Conservation (phyloP, 805 yeast species). For the Geotrichum ghanense region DNA sequence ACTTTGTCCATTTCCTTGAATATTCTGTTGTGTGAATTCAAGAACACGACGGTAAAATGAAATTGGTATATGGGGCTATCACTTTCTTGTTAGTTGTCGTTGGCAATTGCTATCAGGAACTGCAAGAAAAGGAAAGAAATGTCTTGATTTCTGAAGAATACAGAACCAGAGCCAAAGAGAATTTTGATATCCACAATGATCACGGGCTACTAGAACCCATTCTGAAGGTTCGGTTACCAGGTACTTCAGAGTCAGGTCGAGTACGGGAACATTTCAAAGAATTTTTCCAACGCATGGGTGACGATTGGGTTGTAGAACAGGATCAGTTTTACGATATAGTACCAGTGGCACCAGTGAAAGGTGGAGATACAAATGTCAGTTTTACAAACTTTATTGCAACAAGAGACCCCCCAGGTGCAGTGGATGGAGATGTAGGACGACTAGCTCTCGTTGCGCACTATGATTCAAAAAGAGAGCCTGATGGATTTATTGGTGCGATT, state of each 20-base stretch:
- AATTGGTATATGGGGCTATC: too few relatives aligned
- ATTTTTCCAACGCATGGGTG: conserved; percentile 24
- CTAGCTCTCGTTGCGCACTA: conserved; percentile 42
- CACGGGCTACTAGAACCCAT: conserved; percentile 21
- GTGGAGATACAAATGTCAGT: conserved; percentile 7
- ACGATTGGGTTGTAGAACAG: conserved; percentile 19
- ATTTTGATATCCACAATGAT: background rate
- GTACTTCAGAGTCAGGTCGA: conserved; percentile 29
- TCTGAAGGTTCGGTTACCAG: conserved; percentile 31
- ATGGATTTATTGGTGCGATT: conserved; percentile 47
- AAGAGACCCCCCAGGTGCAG: conserved; percentile 16
- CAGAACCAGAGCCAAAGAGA: background rate
- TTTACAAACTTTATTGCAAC: conserved; percentile 26
- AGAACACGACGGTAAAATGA: too few relatives aligned
- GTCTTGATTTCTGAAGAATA: background rate
- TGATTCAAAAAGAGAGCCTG: conserved; percentile 38
- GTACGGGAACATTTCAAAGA: conserved; percentile 29
- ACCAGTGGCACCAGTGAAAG: conserved; percentile 25
- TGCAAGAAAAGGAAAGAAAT: background rate
- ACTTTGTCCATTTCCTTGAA: too few relatives aligned
- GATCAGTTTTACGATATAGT: conserved; percentile 26
- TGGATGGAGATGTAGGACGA: conserved; percentile 18
- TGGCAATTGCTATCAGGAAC: background rate
- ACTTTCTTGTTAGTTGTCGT: background rate
- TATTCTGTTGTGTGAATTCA: too few relatives aligned